These are phyloP conservation scores for Knufia fluminis DNA, from an alignment of 2,329 filamentous ascomycete species.

Conservation along the genomic window DNA sequence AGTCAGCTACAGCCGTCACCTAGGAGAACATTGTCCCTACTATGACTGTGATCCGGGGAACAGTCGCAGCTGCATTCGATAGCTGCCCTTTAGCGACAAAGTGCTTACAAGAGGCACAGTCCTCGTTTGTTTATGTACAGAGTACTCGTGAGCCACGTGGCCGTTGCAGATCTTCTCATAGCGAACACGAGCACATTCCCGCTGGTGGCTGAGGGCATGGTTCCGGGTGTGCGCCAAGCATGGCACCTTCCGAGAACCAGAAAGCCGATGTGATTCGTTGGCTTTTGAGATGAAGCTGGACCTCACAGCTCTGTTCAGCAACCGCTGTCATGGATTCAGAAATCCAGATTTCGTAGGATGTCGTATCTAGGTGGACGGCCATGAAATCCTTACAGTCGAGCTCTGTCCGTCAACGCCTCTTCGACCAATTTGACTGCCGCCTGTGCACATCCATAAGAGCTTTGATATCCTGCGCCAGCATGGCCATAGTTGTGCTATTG, in stretches of 20 bases:
- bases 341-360: neutral
- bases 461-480: slow-evolving; percentile 54
- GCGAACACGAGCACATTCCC: neutral
- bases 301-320: neutral
- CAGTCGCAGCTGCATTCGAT: too few species aligned
- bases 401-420: slow-evolving; percentile 32
- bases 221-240: neutral
- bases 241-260: neutral
- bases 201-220: neutral
- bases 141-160: too few species aligned
- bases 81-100: too few species aligned
- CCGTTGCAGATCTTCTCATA: too few species aligned
- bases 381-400: neutral
- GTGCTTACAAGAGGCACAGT: too few species aligned
- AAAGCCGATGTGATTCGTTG: neutral
- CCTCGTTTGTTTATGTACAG: too few species aligned
- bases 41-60: too few species aligned
- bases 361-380: too few species aligned
- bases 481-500: slow-evolving; percentile 37
- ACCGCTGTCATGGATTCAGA: neutral
- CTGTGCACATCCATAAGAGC: slow-evolving; percentile 60
- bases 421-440: slow-evolving; percentile 58
- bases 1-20: too few species aligned
- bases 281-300: neutral
- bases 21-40: too few species aligned